Evolutionary conservation across 148 eudicot species (phyloP).

Genomic region (Bassia scoparia): DNA sequence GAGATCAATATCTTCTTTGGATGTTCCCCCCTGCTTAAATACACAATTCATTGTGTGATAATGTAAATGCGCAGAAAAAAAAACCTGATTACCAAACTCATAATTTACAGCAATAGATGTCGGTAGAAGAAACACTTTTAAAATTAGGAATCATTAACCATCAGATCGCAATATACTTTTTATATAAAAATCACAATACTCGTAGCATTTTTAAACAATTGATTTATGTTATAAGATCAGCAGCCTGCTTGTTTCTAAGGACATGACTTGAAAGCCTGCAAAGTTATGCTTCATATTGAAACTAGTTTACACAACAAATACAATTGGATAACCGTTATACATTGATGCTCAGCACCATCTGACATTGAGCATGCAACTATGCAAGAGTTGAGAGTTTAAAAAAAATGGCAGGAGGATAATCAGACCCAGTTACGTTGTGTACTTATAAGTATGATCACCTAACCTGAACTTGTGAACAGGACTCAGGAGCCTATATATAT

Average conservation of each 20-base stretch:
- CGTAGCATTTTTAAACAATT: neutral
- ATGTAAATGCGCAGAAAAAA: neutral
- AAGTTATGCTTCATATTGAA: neutral
- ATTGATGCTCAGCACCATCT: neutral
- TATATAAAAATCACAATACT: neutral
- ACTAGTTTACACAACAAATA: neutral
- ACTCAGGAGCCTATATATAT: neutral
- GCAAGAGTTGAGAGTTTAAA: neutral
- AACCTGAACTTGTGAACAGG: neutral
- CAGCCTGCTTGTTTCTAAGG: neutral
- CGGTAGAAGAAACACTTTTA: neutral
- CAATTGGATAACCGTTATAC: neutral
- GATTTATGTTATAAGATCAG: neutral
- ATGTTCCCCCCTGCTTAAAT: slow-evolving; percentile 54
- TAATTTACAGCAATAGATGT: neutral
- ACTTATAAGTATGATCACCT: neutral
- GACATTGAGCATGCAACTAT: neutral
- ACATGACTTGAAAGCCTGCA: neutral
- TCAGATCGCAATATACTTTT: neutral
- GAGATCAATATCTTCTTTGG: slow-evolving; percentile 57
- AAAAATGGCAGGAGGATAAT: neutral
- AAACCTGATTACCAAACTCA: neutral
- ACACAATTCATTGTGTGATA: neutral
- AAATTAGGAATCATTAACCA: neutral
- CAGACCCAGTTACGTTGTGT: neutral